Evolutionary conservation across 169 alveolate genomes (phyloP), one percentile per base, ranked within the genome.

Genomic region (Amoebophrya sp.): DNA sequence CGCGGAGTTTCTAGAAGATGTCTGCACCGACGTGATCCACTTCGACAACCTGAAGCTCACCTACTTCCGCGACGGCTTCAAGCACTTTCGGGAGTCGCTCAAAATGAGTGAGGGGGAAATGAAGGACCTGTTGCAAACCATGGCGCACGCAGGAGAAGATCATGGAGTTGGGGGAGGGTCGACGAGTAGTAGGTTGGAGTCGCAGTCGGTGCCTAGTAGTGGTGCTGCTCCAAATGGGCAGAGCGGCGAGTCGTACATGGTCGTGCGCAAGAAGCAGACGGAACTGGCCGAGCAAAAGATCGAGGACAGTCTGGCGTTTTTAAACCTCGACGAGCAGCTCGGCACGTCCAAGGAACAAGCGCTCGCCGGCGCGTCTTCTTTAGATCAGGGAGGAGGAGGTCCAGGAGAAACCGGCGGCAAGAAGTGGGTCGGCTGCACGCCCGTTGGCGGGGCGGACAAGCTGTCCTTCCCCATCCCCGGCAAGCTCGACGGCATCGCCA

Each of bases 11-110:
- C 26, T 88, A 70, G 90, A 88, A 34, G 48, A 88, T 10, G 90
- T 88, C 39, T 88, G 90, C 90, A 88, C 91, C 48, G 91, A 89
- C 88, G 69, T 89, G 39, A 43, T 58, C 88, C 91, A 69, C 67
- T 58, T 89, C 48, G 91, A 89, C 2, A 45, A 89, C 88, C 39
- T 29, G 88, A n/a, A 89, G 45, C 88, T 89, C 13, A 40, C 15
- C 43, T 89, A 89, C 91, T 89, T 45, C 45, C 5, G 43, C 7
- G 91, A 88, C 26, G 41, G 41, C 45, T 89, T 89, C 69, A 34
- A 45, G 26, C 10, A 26, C 38, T 89, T 89, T 34, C 78, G 48
- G 16, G 48, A 89, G 88, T 42, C 34, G 48, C 40, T 45, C 15
- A 40, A 40, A 13, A 4, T 69, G 88, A 7, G 16, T 23, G 88